These are phyloP conservation scores for Sclerotinia trifoliorum DNA, from an alignment of 2,329 filamentous ascomycete species.

Conservation along the genomic window DNA sequence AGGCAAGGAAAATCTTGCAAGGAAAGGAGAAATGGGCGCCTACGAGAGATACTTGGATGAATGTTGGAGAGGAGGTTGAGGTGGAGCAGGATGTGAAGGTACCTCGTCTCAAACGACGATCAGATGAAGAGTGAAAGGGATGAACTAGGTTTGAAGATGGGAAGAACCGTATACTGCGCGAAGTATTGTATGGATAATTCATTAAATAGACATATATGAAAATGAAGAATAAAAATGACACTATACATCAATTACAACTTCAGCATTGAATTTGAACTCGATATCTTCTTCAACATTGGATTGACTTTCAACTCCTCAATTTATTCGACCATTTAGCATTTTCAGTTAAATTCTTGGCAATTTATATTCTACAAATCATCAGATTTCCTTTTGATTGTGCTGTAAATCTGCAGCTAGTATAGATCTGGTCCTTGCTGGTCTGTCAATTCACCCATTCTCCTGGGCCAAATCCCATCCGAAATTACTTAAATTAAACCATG, in stretches of 20 bases:
- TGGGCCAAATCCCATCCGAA: not conserved
- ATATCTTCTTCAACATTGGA: not conserved
- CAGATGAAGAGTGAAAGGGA: not conserved
- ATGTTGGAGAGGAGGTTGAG: constrained; percentile 39
- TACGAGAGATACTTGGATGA: constrained; percentile 33
- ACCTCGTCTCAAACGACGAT: constrained; percentile 18
- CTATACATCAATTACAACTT: not conserved
- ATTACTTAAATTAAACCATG: not conserved
- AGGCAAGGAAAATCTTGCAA: constrained; percentile 62
- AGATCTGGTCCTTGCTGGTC: not conserved
- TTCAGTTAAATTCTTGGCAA: not conserved
- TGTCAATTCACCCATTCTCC: not conserved
- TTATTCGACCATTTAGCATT: not conserved
- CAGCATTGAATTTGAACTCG: not conserved
- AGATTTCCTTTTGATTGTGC: not conserved
- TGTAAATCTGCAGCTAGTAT: not conserved
- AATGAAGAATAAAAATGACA: not conserved
- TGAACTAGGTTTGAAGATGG: not conserved
- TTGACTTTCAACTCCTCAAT: not conserved
- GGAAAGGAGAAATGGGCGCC: constrained; percentile 60
- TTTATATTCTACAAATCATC: not conserved
- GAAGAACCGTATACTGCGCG: not conserved
- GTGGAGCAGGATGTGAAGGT: constrained; percentile 36
- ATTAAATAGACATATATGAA: constrained; percentile 5
- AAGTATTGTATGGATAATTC: constrained; percentile 4